phyloP scores from a whole-genome alignment of 352 stramenopile genomes.

The Phytopythium montanum region DNA sequence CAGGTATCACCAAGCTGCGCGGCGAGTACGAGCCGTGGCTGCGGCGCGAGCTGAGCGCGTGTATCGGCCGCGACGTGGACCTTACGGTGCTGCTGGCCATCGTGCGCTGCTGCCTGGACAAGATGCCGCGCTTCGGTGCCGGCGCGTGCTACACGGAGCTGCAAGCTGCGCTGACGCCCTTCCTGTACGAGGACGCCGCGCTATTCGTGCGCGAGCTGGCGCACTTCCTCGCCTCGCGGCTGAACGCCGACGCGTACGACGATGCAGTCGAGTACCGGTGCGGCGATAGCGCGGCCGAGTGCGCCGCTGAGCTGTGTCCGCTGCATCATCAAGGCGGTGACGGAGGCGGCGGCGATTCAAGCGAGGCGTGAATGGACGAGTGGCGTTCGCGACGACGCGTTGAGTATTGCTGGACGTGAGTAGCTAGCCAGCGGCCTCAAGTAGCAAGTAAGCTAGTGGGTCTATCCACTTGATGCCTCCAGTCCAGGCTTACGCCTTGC shows the following conservation, averaged over 20 bases:
- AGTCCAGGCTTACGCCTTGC: constrained; percentile 50
- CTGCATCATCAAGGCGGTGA: constrained; percentile 6
- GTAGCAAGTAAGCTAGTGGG: not conserved
- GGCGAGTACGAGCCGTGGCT: constrained; percentile 62
- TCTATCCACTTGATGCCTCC: too few relatives aligned
- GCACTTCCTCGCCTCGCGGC: constrained; percentile 54
- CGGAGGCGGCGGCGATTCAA: not conserved
- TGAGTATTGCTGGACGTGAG: constrained; percentile 11
- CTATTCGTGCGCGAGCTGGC: constrained; percentile 63
- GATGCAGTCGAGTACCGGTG: constrained; percentile 59
- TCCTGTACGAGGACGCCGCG: constrained; percentile 56
- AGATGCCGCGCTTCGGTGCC: constrained; percentile 29
- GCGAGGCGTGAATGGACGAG: constrained; percentile 6
- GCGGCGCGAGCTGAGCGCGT: constrained; percentile 58
- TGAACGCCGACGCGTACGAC: constrained; percentile 75
- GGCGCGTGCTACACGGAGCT: constrained; percentile 43
- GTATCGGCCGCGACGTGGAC: constrained; percentile 60
- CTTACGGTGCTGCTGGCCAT: constrained; percentile 63
- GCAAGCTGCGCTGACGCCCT: constrained; percentile 43
- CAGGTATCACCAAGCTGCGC: constrained; percentile 44
- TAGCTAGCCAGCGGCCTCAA: not conserved
- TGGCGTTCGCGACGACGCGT: constrained; percentile 8
- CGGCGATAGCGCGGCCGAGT: constrained; percentile 28
- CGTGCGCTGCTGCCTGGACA: constrained; percentile 60
- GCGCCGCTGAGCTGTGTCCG: constrained; percentile 33